Conservation (phyloP, 805 yeast genomes). For the Tanozyma kutaoensis region DNA sequence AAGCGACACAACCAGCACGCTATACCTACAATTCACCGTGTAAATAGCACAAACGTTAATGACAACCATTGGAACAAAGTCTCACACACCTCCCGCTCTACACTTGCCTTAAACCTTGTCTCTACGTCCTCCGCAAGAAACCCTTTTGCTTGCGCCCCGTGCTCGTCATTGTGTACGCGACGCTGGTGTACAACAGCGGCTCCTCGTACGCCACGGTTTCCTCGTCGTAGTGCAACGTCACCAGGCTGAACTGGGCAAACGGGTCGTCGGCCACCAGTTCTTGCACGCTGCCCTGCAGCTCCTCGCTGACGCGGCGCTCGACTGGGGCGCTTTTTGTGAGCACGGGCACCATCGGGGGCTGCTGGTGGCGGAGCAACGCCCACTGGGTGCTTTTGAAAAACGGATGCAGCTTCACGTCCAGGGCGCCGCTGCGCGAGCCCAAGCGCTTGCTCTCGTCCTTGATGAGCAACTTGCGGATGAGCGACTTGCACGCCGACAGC, state of each 20-base stretch:
- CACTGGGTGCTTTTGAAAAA: slow-evolving; percentile 89
- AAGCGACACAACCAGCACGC: too few relatives aligned
- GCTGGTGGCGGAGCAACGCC: slow-evolving; percentile 87
- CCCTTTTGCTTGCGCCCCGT: slow-evolving; percentile 14
- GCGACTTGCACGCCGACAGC: slow-evolving; percentile 62
- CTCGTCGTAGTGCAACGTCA: slow-evolving; percentile 70
- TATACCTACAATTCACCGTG: too few relatives aligned
- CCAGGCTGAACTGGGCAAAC: slow-evolving; percentile 73
- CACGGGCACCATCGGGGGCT: slow-evolving; percentile 93
- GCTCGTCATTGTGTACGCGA: slow-evolving; percentile 39
- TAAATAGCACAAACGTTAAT: too few relatives aligned
- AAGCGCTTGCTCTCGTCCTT: slow-evolving; percentile 83
- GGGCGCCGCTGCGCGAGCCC: slow-evolving; percentile 90
- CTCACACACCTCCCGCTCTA: too few relatives aligned
- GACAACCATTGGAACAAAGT: too few relatives aligned
- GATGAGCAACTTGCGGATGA: slow-evolving; percentile 69
- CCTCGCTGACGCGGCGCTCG: too few relatives aligned
- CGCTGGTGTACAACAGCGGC: slow-evolving; percentile 38
- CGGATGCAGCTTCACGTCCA: slow-evolving; percentile 83
- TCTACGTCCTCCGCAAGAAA: slow-evolving; percentile 15
- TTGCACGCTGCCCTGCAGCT: too few relatives aligned
- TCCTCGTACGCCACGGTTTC: too few relatives aligned
- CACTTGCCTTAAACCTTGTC: too few relatives aligned
- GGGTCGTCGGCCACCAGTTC: too few relatives aligned
- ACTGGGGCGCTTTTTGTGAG: slow-evolving; percentile 30